Percentiles rank a stretch among this genome's conserved stretches.
Evolutionary conservation across 495 filamentous ascomycete species (phyloP).

Genomic region (Staphylotrichum tortipilum): DNA sequence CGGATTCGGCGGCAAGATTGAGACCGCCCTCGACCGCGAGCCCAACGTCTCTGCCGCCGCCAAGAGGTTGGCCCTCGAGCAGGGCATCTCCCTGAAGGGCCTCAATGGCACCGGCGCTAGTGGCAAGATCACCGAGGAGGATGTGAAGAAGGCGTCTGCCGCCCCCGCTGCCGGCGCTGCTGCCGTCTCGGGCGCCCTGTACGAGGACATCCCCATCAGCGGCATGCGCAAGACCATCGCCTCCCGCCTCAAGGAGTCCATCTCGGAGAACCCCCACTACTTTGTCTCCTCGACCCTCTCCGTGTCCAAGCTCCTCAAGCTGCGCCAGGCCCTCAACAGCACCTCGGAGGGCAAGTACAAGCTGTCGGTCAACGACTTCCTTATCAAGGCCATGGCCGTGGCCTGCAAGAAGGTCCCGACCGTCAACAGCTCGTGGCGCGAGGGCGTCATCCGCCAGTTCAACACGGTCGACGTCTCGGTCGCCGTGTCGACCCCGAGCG

Average conservation of each 20-base stretch:
- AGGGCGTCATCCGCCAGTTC: constrained; percentile 86
- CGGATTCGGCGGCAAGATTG: constrained; percentile 64
- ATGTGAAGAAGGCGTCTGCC: constrained; percentile 68
- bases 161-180: constrained; percentile 29
- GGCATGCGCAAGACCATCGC: constrained; percentile 99
- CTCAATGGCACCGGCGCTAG: constrained; percentile 84
- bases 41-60: constrained; percentile 63
- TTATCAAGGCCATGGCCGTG: constrained; percentile 88
- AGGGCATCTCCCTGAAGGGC: constrained; percentile 65
- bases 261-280: constrained; percentile 93
- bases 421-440: constrained; percentile 92
- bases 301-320: constrained; percentile 88
- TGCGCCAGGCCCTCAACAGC: constrained; percentile 87
- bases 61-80: constrained; percentile 76
- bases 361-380: constrained; percentile 98
- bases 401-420: constrained; percentile 88
- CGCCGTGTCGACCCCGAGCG: constrained; percentile 86
- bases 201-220: constrained; percentile 75
- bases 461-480: constrained; percentile 85
- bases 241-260: constrained; percentile 76
- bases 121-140: constrained; percentile 83
- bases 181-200: constrained; percentile 53
- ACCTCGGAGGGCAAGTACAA: constrained; percentile 88
- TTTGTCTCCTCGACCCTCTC: constrained; percentile 84
- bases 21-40: constrained; percentile 75